Base-by-base conservation (phyloP, 805 yeast genomes). In the Huiozyma naganishii region DNA sequence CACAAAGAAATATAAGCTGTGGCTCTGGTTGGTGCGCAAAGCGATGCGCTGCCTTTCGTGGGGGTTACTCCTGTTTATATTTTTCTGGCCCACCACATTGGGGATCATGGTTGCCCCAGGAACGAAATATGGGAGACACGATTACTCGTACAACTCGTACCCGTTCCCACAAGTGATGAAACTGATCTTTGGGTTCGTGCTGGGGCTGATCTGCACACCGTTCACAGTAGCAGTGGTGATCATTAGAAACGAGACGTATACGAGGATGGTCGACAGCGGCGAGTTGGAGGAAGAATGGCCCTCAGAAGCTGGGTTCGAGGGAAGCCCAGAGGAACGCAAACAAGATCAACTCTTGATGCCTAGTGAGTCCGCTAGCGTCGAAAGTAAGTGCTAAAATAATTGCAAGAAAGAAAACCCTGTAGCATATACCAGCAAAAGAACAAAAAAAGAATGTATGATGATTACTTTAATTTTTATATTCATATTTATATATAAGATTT, bases 41-140 rank as follows among this genome's bases (percentile, higher is more conserved):
- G 38, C 47, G 8, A 35, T 49, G 6, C 47, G 57, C 28, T 47
- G 49, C 12, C 37, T 53, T 39, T 40, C 51, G 7, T 42, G 47
- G 1, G 50, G 52, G 9, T 42, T 48, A 1, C 36, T 44, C 27
- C 34, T 51, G 6, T 56, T 55, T 43, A 28, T 49, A n/a, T 42
- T 49, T 11, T 48, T 53, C 10, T 56, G 60, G 60, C 60, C 60
- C 5, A 45, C 52, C 1, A 52, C 58, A 7, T 52, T 56, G 57
- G 60, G 59, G 13, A 50, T 56, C 9, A 30, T 54, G 46, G 53
- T 55, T 0, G 52, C 55, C 9, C 48, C 47, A 17, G 58, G 59
- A 9, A 47, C 51, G 2, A 40, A 23, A 12, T 39, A 43, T 11
- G 48, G 50, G 23, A 29, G 45, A n/a, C 40, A 52, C 33, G 60